Conservation (phyloP, 2,329 filamentous ascomycete genomes). For the Akanthomyces muscarius region DNA sequence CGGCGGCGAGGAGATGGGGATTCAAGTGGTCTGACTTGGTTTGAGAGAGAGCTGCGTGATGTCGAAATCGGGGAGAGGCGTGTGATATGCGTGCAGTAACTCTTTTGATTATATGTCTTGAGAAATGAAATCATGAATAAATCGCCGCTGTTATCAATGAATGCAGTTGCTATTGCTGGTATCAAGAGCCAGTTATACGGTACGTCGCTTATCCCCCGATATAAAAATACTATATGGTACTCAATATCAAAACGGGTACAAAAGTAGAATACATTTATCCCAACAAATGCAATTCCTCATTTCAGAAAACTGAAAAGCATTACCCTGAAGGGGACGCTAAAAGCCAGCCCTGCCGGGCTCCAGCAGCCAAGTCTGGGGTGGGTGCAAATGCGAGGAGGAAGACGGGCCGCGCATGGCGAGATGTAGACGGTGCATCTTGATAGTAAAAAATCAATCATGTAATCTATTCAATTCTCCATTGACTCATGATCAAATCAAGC, state of each 20-base stretch:
- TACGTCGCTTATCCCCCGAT: too few relatives aligned
- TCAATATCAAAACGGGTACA: background rate
- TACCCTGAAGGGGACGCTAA: background rate
- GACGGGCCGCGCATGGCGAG: background rate
- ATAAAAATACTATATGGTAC: background rate
- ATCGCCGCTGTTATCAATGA: too few relatives aligned
- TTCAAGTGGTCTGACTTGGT: background rate
- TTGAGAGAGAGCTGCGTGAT: background rate
- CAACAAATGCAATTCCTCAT: background rate
- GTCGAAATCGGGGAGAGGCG: too few relatives aligned
- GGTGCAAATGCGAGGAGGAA: background rate
- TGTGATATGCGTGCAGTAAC: too few relatives aligned
- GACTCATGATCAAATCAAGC: slow-evolving; percentile 57
- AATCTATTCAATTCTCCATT: slow-evolving; percentile 30
- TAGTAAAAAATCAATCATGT: background rate
- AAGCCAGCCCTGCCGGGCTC: background rate
- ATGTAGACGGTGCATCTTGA: background rate
- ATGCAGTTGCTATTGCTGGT: too few relatives aligned
- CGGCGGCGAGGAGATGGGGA: slow-evolving; percentile 5
- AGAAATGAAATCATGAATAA: too few relatives aligned
- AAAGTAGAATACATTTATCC: background rate
- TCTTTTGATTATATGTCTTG: too few relatives aligned
- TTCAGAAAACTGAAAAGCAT: background rate
- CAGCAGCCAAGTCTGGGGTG: slow-evolving; percentile 2
- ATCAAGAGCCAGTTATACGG: too few relatives aligned